Conservation (phyloP, 2,329 filamentous ascomycete genomes). For the Botrytis paeoniae region DNA sequence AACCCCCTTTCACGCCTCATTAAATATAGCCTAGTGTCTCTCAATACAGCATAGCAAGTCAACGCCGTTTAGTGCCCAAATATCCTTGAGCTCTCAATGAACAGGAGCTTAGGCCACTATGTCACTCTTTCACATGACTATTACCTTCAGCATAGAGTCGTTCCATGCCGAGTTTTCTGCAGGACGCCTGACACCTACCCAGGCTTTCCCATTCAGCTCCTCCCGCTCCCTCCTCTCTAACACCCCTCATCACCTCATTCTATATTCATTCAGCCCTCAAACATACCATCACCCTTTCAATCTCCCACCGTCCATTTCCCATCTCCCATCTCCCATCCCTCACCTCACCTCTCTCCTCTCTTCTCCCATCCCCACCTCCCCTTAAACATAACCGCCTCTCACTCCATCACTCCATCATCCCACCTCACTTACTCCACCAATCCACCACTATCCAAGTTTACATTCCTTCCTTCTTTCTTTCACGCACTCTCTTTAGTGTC, state of each 20-base stretch:
- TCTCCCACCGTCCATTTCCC: background rate
- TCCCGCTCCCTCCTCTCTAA: background rate
- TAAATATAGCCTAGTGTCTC: background rate
- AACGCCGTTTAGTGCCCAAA: background rate
- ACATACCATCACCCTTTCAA: background rate
- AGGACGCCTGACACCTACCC: rapidly evolving
- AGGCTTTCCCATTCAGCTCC: background rate
- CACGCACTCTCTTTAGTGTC: background rate
- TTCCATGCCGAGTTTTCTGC: background rate
- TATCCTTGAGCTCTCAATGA: rapidly evolving
- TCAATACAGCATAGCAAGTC: background rate
- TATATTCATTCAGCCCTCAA: background rate
- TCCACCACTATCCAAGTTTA: background rate
- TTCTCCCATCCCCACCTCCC: background rate
- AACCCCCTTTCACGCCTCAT: background rate
- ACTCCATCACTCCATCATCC: background rate
- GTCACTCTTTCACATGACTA: background rate
- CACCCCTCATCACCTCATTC: too few species aligned
- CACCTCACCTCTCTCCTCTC: background rate
- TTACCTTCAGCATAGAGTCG: background rate
- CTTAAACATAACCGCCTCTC: background rate
- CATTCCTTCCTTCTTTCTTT: background rate
- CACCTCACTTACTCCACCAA: background rate
- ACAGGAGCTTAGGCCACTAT: background rate
- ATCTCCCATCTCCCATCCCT: background rate